Conservation (phyloP, 2,329 filamentous ascomycete genomes). For the Dothistroma pini region DNA sequence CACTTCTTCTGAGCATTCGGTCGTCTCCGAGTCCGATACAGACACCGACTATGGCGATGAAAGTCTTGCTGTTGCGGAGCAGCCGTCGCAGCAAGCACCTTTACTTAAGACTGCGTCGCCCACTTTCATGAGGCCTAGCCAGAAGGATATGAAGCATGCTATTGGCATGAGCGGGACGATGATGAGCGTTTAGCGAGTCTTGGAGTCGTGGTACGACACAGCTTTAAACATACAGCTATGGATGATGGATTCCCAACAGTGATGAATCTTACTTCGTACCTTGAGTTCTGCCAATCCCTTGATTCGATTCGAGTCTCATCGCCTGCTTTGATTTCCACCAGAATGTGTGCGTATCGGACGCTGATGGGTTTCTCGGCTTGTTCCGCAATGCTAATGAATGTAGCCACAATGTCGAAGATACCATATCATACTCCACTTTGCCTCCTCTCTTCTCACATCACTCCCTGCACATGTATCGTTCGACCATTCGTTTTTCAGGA, state of each 20-base stretch:
- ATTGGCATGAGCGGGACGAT: constrained; percentile 12
- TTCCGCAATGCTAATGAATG: no score
- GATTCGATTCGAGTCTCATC: no score
- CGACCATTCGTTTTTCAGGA: no score
- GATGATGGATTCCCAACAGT: background rate
- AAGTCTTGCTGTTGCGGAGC: background rate
- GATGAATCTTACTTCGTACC: no score
- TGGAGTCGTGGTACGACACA: background rate
- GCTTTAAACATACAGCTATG: background rate
- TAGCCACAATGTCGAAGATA: no score
- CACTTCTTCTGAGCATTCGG: constrained; percentile 18
- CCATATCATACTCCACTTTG: no score
- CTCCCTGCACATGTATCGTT: no score
- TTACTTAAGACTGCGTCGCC: constrained; percentile 28
- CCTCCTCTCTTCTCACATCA: no score
- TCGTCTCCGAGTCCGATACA: constrained; percentile 19
- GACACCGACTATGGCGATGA: constrained; percentile 8
- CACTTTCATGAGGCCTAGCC: background rate
- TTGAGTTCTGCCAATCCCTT: no score
- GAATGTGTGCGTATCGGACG: no score
- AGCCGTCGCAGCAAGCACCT: constrained; percentile 24
- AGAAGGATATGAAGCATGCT: constrained; percentile 13
- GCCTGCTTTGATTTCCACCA: no score
- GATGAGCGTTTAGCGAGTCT: constrained; percentile 15
- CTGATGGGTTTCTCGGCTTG: no score